Conservation (phyloP, 495 filamentous ascomycete species). For the Melanomma pulvis-pyrius region DNA sequence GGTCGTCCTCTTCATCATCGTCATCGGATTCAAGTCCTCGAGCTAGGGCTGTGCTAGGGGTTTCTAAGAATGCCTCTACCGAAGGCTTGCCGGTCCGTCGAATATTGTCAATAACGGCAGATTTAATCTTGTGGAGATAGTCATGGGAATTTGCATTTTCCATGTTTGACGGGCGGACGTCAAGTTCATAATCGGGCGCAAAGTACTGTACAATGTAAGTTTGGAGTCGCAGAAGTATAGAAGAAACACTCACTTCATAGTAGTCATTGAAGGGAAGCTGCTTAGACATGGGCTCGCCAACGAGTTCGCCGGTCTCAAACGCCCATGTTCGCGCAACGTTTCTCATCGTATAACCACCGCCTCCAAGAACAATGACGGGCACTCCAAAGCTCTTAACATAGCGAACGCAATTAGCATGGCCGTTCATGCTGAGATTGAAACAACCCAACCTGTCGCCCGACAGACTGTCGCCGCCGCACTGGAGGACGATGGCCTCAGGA, state of each 20-base stretch:
- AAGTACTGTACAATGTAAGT: constrained; percentile 70
- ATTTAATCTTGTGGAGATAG: constrained; percentile 95
- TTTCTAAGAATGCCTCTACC: constrained; percentile 86
- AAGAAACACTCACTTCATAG: constrained; percentile 73
- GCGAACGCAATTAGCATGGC: constrained; percentile 96
- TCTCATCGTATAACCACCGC: constrained; percentile 98
- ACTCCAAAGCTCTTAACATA: constrained; percentile 92
- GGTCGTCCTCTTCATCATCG: constrained; percentile 84
- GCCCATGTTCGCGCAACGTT: constrained; percentile 98
- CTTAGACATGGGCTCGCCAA: constrained; percentile 75
- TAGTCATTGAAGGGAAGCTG: constrained; percentile 97
- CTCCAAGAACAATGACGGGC: constrained; percentile 88
- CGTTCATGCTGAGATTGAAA: constrained; percentile 97
- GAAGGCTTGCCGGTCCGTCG: constrained; percentile 87
- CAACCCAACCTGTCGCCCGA: constrained; percentile 94
- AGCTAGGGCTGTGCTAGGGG: constrained; percentile 71
- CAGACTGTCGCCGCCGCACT: constrained; percentile 94
- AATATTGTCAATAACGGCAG: constrained; percentile 88
- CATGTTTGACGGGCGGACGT: constrained; percentile 97
- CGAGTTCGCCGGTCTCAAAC: constrained; percentile 89
- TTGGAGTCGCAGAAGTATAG: background rate
- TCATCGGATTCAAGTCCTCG: constrained; percentile 74
- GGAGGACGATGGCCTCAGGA: constrained; percentile 91
- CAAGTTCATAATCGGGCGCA: constrained; percentile 91
- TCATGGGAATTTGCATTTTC: constrained; percentile 95